phyloP scores from a whole-genome alignment of 495 filamentous ascomycete genomes.

The Penicillium cataractarum region DNA sequence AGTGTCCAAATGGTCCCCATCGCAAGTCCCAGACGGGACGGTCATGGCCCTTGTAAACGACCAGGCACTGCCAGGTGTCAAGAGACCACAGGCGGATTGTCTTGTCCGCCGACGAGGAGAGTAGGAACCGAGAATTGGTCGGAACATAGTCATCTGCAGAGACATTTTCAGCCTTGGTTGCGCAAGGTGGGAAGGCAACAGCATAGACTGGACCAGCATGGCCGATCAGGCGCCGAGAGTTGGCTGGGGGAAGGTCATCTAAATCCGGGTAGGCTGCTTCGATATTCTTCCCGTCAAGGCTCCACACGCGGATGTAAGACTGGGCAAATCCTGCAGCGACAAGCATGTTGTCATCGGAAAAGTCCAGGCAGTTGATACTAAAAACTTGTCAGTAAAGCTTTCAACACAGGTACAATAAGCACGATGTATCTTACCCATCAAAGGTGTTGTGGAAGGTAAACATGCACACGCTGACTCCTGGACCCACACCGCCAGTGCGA shows the following conservation, averaged over 20 bases:
- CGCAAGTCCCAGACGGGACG: slow-evolving; percentile 83
- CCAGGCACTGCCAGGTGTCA: slow-evolving; percentile 84
- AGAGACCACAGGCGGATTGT: slow-evolving; percentile 91
- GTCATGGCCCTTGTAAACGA: slow-evolving; percentile 90
- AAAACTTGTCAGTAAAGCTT: slow-evolving; percentile 26
- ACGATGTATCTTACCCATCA: slow-evolving; percentile 64
- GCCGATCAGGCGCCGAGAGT: slow-evolving; percentile 82
- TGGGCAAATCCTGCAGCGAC: slow-evolving; percentile 86
- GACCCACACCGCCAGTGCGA: slow-evolving; percentile 76
- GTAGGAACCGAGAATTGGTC: slow-evolving; percentile 70
- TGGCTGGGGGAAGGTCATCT: slow-evolving; percentile 52
- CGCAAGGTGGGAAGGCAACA: slow-evolving; percentile 86
- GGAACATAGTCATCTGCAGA: slow-evolving; percentile 52
- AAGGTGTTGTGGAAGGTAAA: slow-evolving; percentile 97
- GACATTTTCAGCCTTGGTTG: slow-evolving; percentile 51
- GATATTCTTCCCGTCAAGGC: slow-evolving; percentile 74
- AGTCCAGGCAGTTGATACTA: slow-evolving; percentile 89
- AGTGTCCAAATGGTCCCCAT: slow-evolving; percentile 94
- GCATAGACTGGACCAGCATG: slow-evolving; percentile 88
- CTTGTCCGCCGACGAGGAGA: slow-evolving; percentile 86
- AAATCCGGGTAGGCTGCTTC: slow-evolving; percentile 47
- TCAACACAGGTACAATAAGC: not conserved
- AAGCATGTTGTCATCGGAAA: slow-evolving; percentile 83
- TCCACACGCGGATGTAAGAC: slow-evolving; percentile 95
- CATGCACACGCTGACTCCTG: slow-evolving; percentile 86